Evolutionary conservation across 2,329 filamentous ascomycete genomes (phyloP).

Genomic region (Trichophyton schoenleinii): DNA sequence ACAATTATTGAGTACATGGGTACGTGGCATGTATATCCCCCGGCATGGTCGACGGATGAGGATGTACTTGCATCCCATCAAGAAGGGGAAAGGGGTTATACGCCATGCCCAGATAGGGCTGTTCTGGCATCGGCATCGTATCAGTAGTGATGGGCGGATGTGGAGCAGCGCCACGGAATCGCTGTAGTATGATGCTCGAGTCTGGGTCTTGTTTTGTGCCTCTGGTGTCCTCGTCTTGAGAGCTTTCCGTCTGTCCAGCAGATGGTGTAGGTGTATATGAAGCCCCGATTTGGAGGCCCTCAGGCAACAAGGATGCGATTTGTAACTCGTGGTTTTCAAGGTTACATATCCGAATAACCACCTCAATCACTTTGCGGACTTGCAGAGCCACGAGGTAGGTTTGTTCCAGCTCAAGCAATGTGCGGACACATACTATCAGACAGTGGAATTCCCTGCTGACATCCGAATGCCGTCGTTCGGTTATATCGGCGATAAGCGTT

Average conservation of each 20-base stretch:
- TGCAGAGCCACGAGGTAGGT: constrained; percentile 13
- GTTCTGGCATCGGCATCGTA: neutral
- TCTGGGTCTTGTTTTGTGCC: neutral
- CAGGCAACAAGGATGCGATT: neutral
- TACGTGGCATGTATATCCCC: neutral
- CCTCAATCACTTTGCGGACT: constrained; percentile 8
- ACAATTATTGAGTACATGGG: neutral
- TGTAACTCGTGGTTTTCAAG: constrained; percentile 5
- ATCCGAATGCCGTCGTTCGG: constrained; percentile 8
- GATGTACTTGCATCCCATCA: neutral
- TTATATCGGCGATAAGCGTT: constrained; percentile 11
- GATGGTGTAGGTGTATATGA: neutral
- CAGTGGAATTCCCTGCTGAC: constrained; percentile 9
- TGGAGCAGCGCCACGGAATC: neutral
- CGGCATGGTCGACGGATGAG: neutral
- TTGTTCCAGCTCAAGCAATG: constrained; percentile 12
- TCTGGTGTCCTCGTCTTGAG: neutral
- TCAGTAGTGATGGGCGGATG: neutral
- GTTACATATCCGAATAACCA: constrained; percentile 5
- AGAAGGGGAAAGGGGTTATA: constrained; percentile 4
- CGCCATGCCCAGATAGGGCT: neutral
- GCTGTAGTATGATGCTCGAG: neutral
- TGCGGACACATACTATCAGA: constrained; percentile 12
- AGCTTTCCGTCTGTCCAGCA: neutral
- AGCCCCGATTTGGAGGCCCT: neutral